Base-by-base conservation (phyloP, 768 basidiomycete species). In the Paxillus involutus region DNA sequence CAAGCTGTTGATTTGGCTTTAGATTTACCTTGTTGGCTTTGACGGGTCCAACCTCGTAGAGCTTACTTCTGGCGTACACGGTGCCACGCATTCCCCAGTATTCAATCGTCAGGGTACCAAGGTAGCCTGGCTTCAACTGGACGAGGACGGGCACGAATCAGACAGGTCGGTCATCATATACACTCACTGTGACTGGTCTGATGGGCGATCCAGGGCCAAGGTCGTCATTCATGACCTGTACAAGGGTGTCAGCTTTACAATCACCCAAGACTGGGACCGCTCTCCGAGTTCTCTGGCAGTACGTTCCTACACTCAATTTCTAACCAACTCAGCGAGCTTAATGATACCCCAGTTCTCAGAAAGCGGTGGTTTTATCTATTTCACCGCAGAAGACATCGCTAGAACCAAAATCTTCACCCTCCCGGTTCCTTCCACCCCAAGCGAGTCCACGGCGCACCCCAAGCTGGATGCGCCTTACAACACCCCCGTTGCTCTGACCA, bases 41-140 rank as follows among this genome's bases (percentile, higher is more conserved):
- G 63, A 74, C 10, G 80, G 84, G 40, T 67, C 73, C 16, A 66
- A 77, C 49, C 81, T 86, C 14, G 74, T 71, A 35, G 88, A 90
- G 58, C 74, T 98, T 44, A 96, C 94, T 0, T 84, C 88, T 11
- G 91, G 93, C 11, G 79, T 79, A 43, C 92, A 94, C 70, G 95
- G 91, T 32, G 94, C 94, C 16, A 87, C 84, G 8, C 84, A 82
- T 60, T 78, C 73, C n/a, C 88, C 92, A 0, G 79, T 82, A 7
- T 83, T 96, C 68, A 89, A 77, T 53, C 71, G 72, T 3, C 72
- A 82, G 44, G 90, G 88, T 0, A 78, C 79, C 46, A 88, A 88
- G 68, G 84, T 83, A 2, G 93, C 89, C 1, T 98, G 95, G 95
- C 72, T 91, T 37, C 90, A 98, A 68, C 80, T 94, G 57, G 84